These are phyloP conservation scores for Urostyla sp. DNA, from an alignment of 73 alveolate genomes.

Conservation along the genomic window DNA sequence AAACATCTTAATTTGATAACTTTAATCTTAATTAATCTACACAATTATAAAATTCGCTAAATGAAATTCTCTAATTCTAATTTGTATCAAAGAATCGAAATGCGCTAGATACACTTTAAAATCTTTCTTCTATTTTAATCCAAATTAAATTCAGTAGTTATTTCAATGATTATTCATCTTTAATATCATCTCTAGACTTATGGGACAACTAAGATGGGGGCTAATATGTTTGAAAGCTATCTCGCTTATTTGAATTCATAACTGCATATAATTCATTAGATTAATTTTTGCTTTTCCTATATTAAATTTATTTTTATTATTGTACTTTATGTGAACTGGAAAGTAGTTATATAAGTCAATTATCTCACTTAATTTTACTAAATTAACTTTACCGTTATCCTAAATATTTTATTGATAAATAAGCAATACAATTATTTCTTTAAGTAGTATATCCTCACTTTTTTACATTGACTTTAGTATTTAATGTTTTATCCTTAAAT, in stretches of 20 bases:
- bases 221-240: background rate
- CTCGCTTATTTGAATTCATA: constrained; percentile 43
- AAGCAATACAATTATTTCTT: constrained; percentile 1
- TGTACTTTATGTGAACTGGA: too few species aligned
- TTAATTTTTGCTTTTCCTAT: constrained; percentile 4
- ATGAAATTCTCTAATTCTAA: constrained; percentile 9
- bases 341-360: constrained; percentile 33
- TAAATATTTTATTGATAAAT: background rate
- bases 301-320: too few species aligned
- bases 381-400: background rate
- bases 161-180: background rate
- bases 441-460: background rate
- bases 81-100: constrained; percentile 58
- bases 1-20: constrained; percentile 7
- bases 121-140: constrained; percentile 19
- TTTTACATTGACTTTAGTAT: background rate
- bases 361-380: constrained; percentile 16
- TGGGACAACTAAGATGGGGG: background rate
- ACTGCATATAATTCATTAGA: constrained; percentile 8
- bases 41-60: constrained; percentile 28
- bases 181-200: background rate
- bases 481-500: background rate
- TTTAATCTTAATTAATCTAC: constrained; percentile 35
- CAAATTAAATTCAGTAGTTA: constrained; percentile 28
- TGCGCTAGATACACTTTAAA: constrained; percentile 21